Evolutionary conservation across 148 eudicot species (phyloP).

Genomic region (Diospyros kaki): DNA sequence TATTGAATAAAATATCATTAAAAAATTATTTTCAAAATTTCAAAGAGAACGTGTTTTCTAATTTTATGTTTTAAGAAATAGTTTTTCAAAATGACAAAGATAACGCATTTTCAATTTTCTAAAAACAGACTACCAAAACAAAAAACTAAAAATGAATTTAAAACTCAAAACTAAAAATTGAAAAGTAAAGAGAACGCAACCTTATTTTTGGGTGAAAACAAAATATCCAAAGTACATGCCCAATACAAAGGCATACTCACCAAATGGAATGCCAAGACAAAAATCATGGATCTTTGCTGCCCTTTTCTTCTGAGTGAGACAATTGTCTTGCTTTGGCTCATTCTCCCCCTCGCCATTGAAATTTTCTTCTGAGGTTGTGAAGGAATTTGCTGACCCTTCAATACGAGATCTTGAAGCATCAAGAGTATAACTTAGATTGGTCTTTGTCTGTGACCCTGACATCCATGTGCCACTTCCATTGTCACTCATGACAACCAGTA

Average conservation of each 20-base stretch:
- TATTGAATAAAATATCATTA: no score
- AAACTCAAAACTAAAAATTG: no score
- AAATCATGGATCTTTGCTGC: conserved; percentile 89
- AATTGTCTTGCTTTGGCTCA: conserved; percentile 30
- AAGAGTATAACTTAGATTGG: conserved; percentile 36
- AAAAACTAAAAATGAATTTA: no score
- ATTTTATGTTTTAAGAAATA: no score
- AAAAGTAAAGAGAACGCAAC: no score
- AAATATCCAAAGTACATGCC: not conserved
- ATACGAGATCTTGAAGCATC: conserved; percentile 38
- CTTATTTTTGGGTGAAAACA: not conserved
- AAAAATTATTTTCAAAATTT: no score
- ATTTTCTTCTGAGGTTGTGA: conserved; percentile 31
- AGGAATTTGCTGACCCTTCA: conserved; percentile 26
- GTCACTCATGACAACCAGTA: conserved; percentile 36
- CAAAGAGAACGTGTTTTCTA: no score
- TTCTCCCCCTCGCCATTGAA: conserved; percentile 30
- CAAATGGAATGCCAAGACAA: conserved; percentile 89
- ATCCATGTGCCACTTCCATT: conserved; percentile 40
- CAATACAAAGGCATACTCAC: conserved; percentile 38
- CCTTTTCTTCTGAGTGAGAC: conserved; percentile 33
- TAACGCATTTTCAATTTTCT: no score
- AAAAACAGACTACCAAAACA: no score
- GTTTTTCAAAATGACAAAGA: no score
- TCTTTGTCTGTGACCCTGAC: conserved; percentile 42